Evolutionary conservation across 257 asterid genomes (phyloP).

Genomic region (Nicotiana attenuata): DNA sequence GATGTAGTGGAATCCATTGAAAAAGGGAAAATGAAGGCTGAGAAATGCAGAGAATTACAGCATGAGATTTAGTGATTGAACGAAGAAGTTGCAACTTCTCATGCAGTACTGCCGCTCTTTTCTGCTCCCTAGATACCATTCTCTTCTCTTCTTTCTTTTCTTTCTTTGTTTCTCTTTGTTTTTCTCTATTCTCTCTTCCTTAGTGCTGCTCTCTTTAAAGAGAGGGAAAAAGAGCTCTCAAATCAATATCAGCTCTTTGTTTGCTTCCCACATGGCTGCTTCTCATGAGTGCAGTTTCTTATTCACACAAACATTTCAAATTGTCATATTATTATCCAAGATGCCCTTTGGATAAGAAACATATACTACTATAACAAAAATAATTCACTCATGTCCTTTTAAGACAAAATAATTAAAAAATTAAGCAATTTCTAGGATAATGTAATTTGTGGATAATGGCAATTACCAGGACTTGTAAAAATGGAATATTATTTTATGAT

Average conservation of each 20-base stretch:
- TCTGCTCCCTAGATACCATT: conserved; percentile 74
- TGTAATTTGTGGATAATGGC: not conserved
- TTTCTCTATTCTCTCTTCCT: not conserved
- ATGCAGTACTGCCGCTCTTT: conserved; percentile 34
- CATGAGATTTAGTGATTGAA: conserved; percentile 74
- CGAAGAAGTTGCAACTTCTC: conserved; percentile 86
- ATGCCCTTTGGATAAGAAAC: conserved; percentile 14
- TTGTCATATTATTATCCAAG: not conserved
- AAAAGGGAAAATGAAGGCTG: not conserved
- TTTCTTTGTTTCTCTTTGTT: too few species aligned
- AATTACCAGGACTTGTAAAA: not conserved
- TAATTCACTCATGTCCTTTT: not conserved
- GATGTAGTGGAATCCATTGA: not conserved
- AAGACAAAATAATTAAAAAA: too few species aligned
- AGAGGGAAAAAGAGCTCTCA: conserved; percentile 44
- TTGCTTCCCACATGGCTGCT: conserved; percentile 56
- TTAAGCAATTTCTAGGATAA: too few species aligned
- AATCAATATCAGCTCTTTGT: conserved; percentile 50
- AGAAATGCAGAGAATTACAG: conserved; percentile 40
- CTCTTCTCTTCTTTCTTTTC: not conserved
- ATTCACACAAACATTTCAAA: not conserved
- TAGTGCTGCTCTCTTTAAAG: conserved; percentile 24
- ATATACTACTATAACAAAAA: not conserved
- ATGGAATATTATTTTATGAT: not conserved
- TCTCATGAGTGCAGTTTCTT: too few species aligned